Percentiles rank a stretch among this genome's conserved stretches.
Conservation (phyloP, 805 yeast species). For the Kuraishia capsulata region DNA sequence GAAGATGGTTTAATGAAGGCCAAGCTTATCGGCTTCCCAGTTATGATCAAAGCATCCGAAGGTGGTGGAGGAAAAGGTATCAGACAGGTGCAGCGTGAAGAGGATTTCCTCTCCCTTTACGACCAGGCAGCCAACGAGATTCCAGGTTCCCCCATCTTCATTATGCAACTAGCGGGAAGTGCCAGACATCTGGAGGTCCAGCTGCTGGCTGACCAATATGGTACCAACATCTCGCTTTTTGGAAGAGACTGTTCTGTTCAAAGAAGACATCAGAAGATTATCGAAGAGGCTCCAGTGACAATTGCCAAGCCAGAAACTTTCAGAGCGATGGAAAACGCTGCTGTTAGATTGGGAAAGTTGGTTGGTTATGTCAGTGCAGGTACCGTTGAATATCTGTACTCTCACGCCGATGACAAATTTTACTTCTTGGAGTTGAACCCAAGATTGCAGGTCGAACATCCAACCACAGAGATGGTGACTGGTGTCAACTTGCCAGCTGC, state of each 20-base stretch:
- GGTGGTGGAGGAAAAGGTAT: constrained; percentile 99
- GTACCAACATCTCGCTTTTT: constrained; percentile 91
- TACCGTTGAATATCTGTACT: constrained; percentile 95
- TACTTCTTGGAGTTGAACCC: constrained; percentile 96
- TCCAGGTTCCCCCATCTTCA: constrained; percentile 97
- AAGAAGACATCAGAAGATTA: constrained; percentile 98
- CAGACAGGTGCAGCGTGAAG: constrained; percentile 84
- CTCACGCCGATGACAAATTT: constrained; percentile 89
- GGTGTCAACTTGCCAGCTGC: constrained; percentile 99
- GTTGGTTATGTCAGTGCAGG: constrained; percentile 99
- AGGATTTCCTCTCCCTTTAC: constrained; percentile 67
- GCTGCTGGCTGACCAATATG: constrained; percentile 95
- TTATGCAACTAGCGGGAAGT: constrained; percentile 94
- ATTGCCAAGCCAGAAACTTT: constrained; percentile 84
- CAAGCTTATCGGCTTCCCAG: constrained; percentile 87
- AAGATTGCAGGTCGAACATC: constrained; percentile 98
- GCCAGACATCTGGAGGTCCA: constrained; percentile 99
- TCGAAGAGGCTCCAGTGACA: constrained; percentile 99
- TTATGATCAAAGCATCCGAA: constrained; percentile 98
- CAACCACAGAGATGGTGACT: constrained; percentile 98
- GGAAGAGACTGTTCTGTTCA: constrained; percentile 99
- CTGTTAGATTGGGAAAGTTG: constrained; percentile 90
- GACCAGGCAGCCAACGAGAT: constrained; percentile 95
- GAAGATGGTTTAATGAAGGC: constrained; percentile 89
- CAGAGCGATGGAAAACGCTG: constrained; percentile 90